Evolutionary conservation across 163 green algal genomes (phyloP).

Genomic region (Chlamydomonas reinhardtii): DNA sequence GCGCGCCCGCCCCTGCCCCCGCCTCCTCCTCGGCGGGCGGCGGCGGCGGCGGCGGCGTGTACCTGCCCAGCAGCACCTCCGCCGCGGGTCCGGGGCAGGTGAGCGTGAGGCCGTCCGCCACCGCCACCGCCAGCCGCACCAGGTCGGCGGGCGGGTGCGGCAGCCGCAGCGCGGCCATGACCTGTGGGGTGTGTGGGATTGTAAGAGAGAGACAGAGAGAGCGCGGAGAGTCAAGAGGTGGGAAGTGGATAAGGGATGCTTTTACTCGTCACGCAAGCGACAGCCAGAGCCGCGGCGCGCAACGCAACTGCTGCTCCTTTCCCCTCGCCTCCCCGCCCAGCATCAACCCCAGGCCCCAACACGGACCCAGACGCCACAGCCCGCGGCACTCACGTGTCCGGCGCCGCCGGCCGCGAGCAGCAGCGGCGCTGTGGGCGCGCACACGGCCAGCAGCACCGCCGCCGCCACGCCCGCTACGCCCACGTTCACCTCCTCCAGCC

Average conservation of each 20-base stretch:
- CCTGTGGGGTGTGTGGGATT: not conserved
- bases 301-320: too few species aligned
- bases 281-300: too few species aligned
- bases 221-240: too few species aligned
- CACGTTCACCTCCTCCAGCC: conserved; percentile 23
- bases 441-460: conserved; percentile 36
- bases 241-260: too few species aligned
- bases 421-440: conserved; percentile 18
- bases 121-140: conserved; percentile 36
- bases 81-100: conserved; percentile 16
- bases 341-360: too few species aligned
- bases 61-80: conserved; percentile 44
- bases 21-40: not conserved
- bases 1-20: not conserved
- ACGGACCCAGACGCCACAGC: too few species aligned
- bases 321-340: too few species aligned
- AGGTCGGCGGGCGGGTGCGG: conserved; percentile 36
- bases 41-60: conserved; percentile 21
- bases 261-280: too few species aligned
- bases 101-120: conserved; percentile 43
- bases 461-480: conserved; percentile 37
- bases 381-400: not conserved
- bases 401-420: conserved; percentile 34
- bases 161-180: conserved; percentile 11
- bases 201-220: not conserved